A percentile compares a stretch with the other conserved stretches of the same genome.
Evolutionary conservation across 2,329 filamentous ascomycete species (phyloP).

Genomic region (Claviceps humidiphila): DNA sequence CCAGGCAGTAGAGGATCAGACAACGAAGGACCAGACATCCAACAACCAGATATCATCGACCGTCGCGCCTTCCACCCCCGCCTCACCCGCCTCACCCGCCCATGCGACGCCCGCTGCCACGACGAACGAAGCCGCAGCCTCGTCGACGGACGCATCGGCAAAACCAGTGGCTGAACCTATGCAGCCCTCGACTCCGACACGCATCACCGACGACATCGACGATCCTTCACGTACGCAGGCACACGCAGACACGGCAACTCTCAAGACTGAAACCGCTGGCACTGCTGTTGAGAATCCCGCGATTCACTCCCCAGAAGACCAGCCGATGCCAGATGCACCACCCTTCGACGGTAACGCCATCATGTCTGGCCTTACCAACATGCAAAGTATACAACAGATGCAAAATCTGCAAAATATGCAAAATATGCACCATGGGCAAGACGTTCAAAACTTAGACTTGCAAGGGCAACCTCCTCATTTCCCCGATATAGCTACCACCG

Average conservation of each 20-base stretch:
- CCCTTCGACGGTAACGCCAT: neutral
- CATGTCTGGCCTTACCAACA: neutral
- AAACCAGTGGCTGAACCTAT: neutral
- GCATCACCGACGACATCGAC: neutral
- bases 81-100: neutral
- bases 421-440: too few species aligned
- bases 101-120: neutral
- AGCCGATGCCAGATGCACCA: slow-evolving; percentile 9
- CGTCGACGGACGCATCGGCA: neutral
- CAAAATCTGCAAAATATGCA: too few species aligned
- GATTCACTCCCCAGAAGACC: slow-evolving; percentile 5
- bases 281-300: neutral
- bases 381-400: neutral
- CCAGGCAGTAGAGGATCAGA: too few species aligned
- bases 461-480: neutral
- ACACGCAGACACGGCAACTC: neutral
- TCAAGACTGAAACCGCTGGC: neutral
- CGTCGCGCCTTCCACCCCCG: neutral
- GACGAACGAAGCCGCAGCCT: neutral
- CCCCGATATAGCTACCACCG: slow-evolving; percentile 8
- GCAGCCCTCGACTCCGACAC: slow-evolving; percentile 7
- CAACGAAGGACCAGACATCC: too few species aligned
- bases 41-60: neutral
- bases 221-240: neutral
- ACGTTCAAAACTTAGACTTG: too few species aligned